These are phyloP conservation scores for Arthrobotrys sphaeroides DNA, from an alignment of 2,329 filamentous ascomycete species.

Conservation along the genomic window DNA sequence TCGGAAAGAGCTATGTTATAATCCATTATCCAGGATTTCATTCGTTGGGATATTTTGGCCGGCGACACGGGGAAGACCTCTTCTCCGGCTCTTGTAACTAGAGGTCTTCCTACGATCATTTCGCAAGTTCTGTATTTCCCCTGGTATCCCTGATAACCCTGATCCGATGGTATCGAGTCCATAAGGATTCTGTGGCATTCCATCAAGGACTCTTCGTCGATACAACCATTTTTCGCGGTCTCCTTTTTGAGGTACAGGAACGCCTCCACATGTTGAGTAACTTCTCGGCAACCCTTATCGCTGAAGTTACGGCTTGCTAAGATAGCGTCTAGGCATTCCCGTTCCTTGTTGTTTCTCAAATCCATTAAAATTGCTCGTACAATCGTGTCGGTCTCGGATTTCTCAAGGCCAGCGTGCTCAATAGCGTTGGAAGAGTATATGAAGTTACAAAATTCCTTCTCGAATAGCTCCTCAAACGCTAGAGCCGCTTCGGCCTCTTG, in stretches of 20 bases:
- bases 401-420: neutral
- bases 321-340: neutral
- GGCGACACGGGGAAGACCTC: neutral
- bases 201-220: neutral
- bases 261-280: constrained; percentile 18
- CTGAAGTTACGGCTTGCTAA: neutral
- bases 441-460: constrained; percentile 8
- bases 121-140: constrained; percentile 1
- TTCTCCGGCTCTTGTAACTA: neutral
- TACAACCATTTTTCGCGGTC: neutral
- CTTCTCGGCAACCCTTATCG: neutral
- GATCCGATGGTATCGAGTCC: neutral
- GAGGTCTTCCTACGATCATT: neutral
- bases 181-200: neutral
- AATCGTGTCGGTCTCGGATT: neutral
- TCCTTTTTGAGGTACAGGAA: constrained; percentile 5
- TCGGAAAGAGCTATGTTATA: neutral
- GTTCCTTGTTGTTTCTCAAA: neutral
- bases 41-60: neutral
- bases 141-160: constrained; percentile 4
- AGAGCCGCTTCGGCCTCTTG: neutral
- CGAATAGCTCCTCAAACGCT: neutral
- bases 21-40: neutral
- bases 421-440: constrained; percentile 31
- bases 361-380: neutral